Conservation (phyloP, 2,329 filamentous ascomycete genomes). For the Endothia cerciana region DNA sequence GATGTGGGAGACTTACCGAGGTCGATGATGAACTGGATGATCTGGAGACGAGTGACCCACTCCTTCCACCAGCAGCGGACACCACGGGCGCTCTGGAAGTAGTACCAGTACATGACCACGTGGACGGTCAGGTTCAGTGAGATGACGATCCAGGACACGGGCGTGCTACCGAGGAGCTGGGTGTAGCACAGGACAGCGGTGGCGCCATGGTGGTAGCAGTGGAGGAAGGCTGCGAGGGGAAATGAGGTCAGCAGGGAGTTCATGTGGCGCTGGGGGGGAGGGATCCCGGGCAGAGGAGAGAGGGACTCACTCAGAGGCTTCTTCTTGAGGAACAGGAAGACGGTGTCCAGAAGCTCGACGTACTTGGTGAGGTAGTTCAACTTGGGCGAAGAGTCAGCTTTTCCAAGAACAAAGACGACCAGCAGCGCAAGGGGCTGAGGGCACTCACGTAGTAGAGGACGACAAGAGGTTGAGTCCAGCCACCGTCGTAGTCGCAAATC, state of each 20-base stretch:
- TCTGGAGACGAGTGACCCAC: conserved; percentile 97
- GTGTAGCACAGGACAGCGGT: conserved; percentile 98
- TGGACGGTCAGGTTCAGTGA: conserved; percentile 91
- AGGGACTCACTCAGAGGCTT: conserved; percentile 79
- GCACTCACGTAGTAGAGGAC: conserved; percentile 91
- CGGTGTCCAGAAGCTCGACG: conserved; percentile 90
- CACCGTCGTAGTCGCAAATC: conserved; percentile 81
- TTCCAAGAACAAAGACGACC: not conserved
- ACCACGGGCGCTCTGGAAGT: conserved; percentile 97
- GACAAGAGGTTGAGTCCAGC: conserved; percentile 92
- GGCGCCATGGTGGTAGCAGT: conserved; percentile 98
- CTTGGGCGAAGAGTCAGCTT: conserved; percentile 55
- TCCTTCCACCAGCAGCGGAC: conserved; percentile 99
- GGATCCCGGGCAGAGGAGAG: not conserved
- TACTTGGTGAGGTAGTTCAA: conserved; percentile 99
- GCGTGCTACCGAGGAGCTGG: conserved; percentile 88
- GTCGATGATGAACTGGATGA: conserved; percentile 95
- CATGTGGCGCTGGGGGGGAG: not conserved
- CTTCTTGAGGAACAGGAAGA: conserved; percentile 99
- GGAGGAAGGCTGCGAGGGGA: conserved; percentile 73
- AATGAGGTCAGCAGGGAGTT: conserved; percentile 36
- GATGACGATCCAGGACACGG: conserved; percentile 95
- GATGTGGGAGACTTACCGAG: conserved; percentile 67
- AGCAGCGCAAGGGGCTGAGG: not conserved
- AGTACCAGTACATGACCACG: conserved; percentile 99